A percentile compares a stretch with the other conserved stretches of the same genome.
Evolutionary conservation across 345 rosid genomes (phyloP).

Genomic region (Gossypium stocksii): DNA sequence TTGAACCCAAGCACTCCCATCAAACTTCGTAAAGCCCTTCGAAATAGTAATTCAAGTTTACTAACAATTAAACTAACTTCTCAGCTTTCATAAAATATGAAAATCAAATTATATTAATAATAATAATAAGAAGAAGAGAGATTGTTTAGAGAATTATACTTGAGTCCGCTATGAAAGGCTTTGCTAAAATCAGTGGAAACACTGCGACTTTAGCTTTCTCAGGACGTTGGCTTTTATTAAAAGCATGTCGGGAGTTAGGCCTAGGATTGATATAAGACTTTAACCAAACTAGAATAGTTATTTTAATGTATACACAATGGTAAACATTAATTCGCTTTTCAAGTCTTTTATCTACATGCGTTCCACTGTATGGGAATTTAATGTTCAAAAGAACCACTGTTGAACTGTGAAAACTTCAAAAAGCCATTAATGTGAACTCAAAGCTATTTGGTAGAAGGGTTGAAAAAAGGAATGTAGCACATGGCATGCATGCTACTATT

Average conservation of each 20-base stretch:
- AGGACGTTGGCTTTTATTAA: too few species aligned
- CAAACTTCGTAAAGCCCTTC: too few species aligned
- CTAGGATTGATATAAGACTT: neutral
- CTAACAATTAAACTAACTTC: too few species aligned
- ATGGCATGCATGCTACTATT: neutral
- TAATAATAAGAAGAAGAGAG: accelerated
- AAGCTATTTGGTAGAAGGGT: neutral
- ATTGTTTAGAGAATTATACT: too few species aligned
- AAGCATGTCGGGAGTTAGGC: too few species aligned
- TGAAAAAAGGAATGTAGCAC: neutral
- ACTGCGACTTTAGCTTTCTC: too few species aligned
- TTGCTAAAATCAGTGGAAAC: too few species aligned
- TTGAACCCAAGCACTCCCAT: too few species aligned
- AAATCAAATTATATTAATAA: too few species aligned
- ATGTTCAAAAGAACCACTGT: neutral
- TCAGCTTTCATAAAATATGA: too few species aligned
- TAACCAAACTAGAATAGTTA: neutral
- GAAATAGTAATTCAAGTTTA: too few species aligned
- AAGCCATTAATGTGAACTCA: neutral
- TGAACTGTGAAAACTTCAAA: neutral
- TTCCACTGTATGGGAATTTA: neutral
- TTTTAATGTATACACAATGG: neutral
- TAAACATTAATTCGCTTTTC: neutral
- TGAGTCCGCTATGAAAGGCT: too few species aligned
- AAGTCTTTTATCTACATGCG: neutral